phyloP scores from a whole-genome alignment of 495 filamentous ascomycete species.

The Haplographium delicatum region DNA sequence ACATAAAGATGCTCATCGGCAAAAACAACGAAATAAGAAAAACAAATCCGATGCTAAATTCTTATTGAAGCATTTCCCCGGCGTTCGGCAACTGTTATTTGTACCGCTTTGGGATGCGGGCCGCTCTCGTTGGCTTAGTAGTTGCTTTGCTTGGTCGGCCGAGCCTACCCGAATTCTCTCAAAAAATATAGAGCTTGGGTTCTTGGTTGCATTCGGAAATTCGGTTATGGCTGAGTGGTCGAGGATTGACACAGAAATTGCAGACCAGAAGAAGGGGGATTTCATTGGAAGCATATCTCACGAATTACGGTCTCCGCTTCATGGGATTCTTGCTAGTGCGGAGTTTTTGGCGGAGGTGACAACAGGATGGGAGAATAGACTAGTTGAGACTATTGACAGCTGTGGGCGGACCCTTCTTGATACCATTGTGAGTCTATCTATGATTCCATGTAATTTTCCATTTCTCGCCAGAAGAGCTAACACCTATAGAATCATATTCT shows the following conservation, averaged over 20 bases:
- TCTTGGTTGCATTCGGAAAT: constrained; percentile 51
- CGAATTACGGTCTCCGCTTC: constrained; percentile 35
- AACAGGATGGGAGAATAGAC: constrained; percentile 9
- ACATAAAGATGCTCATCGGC: constrained; percentile 1
- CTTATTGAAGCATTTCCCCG: constrained; percentile 34
- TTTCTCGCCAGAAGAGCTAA: background rate
- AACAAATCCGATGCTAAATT: constrained; percentile 21
- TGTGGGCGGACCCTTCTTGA: constrained; percentile 75
- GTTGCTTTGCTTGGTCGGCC: constrained; percentile 59
- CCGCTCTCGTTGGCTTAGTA: constrained; percentile 61
- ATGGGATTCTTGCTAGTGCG: constrained; percentile 34
- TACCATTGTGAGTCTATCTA: constrained; percentile 44
- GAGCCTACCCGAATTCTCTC: constrained; percentile 40
- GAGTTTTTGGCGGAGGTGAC: constrained; percentile 31
- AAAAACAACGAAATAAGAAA: constrained; percentile 8
- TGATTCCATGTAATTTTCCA: background rate
- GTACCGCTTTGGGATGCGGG: constrained; percentile 66
- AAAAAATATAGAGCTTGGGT: constrained; percentile 37
- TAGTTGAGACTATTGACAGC: constrained; percentile 59
- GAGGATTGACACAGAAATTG: constrained; percentile 41
- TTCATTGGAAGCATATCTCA: constrained; percentile 37
- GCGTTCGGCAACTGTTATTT: constrained; percentile 49
- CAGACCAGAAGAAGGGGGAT: constrained; percentile 38
- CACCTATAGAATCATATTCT: constrained; percentile 53
- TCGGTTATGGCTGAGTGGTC: constrained; percentile 56